Conservation (phyloP, 768 basidiomycete genomes). For the Favolaschia claudopus region DNA sequence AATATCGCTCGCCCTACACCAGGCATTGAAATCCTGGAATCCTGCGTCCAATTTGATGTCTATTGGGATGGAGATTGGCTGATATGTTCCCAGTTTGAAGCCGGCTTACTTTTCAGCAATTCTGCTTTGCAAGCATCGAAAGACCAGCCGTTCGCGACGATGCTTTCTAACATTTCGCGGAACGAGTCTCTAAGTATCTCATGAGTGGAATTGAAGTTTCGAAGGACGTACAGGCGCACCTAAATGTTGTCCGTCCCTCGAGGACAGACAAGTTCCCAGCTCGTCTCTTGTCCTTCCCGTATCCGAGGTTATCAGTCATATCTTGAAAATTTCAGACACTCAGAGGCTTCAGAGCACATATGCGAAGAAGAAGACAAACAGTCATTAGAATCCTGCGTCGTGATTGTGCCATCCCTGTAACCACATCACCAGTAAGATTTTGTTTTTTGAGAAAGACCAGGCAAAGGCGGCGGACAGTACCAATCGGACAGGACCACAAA, state of each 20-base stretch:
- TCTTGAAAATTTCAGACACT: constrained; percentile 47
- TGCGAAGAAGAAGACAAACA: constrained; percentile 54
- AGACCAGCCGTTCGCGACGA: constrained; percentile 74
- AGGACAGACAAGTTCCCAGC: constrained; percentile 79
- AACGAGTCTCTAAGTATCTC: constrained; percentile 76
- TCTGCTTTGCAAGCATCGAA: constrained; percentile 88
- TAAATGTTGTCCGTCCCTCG: constrained; percentile 71
- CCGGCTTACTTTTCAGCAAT: constrained; percentile 69
- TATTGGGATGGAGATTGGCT: constrained; percentile 37
- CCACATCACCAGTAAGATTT: constrained; percentile 2
- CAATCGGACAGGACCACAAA: constrained; percentile 93
- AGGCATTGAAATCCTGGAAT: constrained; percentile 87
- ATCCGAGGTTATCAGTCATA: constrained; percentile 91
- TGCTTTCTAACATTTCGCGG: constrained; percentile 83
- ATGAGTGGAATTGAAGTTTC: too few relatives aligned
- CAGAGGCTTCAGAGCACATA: background rate
- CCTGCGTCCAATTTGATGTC: constrained; percentile 89
- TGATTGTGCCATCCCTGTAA: constrained; percentile 91
- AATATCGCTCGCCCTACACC: constrained; percentile 81
- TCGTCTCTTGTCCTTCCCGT: constrained; percentile 76
- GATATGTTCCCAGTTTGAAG: background rate
- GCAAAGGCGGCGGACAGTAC: constrained; percentile 43
- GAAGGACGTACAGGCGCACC: constrained; percentile 48
- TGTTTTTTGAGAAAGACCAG: background rate
- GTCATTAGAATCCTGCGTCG: constrained; percentile 91